phyloP scores from a whole-genome alignment of 192 early-diverging fungal genomes.

The Entomortierella lignicola region DNA sequence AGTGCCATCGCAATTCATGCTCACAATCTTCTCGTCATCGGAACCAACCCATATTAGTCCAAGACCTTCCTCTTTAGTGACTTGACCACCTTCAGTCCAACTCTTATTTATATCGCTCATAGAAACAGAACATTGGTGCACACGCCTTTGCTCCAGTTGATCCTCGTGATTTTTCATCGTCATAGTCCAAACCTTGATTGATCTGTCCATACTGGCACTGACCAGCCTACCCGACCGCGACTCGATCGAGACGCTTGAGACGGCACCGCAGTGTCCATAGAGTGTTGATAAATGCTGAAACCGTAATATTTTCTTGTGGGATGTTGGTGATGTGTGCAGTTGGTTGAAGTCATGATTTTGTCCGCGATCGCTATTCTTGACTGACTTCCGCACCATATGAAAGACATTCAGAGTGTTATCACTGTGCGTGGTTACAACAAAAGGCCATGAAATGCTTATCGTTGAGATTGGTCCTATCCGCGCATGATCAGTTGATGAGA shows the following conservation, averaged over 20 bases:
- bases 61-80: constrained; percentile 41
- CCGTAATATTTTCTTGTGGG: neutral
- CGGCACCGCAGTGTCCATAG: constrained; percentile 48
- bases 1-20: constrained; percentile 45
- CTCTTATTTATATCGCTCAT: constrained; percentile 50
- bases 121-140: constrained; percentile 30
- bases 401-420: constrained; percentile 55
- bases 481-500: neutral
- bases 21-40: constrained; percentile 51
- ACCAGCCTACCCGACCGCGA: constrained; percentile 32
- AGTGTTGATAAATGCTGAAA: constrained; percentile 42
- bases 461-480: constrained; percentile 36
- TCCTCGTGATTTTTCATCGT: neutral
- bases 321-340: neutral
- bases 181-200: constrained; percentile 47
- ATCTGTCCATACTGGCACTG: constrained; percentile 50
- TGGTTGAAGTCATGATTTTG: neutral
- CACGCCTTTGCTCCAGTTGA: constrained; percentile 7
- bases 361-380: neutral
- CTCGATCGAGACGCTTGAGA: constrained; percentile 47
- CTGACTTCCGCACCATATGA: constrained; percentile 18
- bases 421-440: constrained; percentile 39
- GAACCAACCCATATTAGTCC: constrained; percentile 40
- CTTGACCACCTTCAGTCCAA: constrained; percentile 37
- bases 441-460: constrained; percentile 41